Evolutionary conservation across 2,329 filamentous ascomycete genomes (phyloP).

Genomic region (Xylariaceae sp.): DNA sequence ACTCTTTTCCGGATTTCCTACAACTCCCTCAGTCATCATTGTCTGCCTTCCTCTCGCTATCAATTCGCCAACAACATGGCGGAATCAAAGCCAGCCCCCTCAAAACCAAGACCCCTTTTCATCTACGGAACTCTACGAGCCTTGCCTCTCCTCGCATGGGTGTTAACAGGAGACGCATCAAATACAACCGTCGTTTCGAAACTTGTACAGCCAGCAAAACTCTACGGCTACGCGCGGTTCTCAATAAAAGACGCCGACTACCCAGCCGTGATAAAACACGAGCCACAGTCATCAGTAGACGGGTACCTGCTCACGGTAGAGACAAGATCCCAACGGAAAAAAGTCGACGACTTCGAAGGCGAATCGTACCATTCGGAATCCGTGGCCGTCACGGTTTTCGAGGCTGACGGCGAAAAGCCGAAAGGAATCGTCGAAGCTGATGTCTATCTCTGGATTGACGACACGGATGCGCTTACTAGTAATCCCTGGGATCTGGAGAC

Average conservation of each 20-base stretch:
- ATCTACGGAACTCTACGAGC: conserved; percentile 32
- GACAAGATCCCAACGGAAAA: conserved; percentile 29
- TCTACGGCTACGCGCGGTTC: conserved; percentile 23
- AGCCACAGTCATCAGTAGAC: conserved; percentile 19
- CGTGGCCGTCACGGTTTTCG: conserved; percentile 14
- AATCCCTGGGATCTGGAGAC: conserved; percentile 27
- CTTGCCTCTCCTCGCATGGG: conserved; percentile 31
- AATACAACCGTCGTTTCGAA: conserved; percentile 15
- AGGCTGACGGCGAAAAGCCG: background rate
- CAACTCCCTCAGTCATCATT: no score
- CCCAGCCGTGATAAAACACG: conserved; percentile 24
- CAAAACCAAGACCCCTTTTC: conserved; percentile 24
- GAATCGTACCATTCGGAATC: conserved; percentile 16
- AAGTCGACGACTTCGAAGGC: conserved; percentile 35
- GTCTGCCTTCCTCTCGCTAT: no score
- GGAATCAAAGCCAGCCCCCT: no score
- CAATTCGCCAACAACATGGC: no score
- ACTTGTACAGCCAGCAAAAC: conserved; percentile 15
- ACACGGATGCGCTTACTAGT: conserved; percentile 12
- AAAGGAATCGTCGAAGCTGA: conserved; percentile 27
- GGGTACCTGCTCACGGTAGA: conserved; percentile 26
- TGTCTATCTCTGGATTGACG: conserved; percentile 33
- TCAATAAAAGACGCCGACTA: conserved; percentile 26
- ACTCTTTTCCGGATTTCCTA: no score
- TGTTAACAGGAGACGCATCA: conserved; percentile 28